Base-by-base conservation (phyloP, 2,329 filamentous ascomycete species). In the Ampelomyces quisqualis region DNA sequence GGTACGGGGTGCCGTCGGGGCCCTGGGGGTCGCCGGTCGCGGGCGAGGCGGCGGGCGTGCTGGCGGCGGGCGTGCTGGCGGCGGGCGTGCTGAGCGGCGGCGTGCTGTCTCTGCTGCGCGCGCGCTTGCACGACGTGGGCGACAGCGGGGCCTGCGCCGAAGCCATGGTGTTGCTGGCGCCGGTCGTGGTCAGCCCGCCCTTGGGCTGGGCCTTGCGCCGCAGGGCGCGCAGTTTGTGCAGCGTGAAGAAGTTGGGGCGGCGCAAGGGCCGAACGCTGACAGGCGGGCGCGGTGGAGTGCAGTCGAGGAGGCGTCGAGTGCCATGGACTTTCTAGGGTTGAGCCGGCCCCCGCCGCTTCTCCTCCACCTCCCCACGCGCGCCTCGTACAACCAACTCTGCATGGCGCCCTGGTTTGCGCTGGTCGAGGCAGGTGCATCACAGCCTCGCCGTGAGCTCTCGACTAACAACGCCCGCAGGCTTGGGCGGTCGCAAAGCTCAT, bases 401-500 rank as follows among this genome's bases (percentile, higher is more conserved):
- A 65, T 66, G 60, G 54, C 39, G 23, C 60, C 61, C 22, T 66
- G 57, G 57, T 57, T 66, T 38, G 49, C 51, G 7, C 45, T 65
- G 9, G 41, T 68, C 42, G 64, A 68, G 60, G 64, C 64, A 39
- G 18, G 58, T 57, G 45, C 38, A 24, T 17, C 34, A 14, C 13
- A 28, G 24, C 22, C 26, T 30, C 17, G 6, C 14, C 17, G 17
- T 17, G 35, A 9, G 31, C 26, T 18, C n/a, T 21, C 34, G 40
- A 51, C 57, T 64, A 45, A 63, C 54, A 39, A 32, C 31, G 34
- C 42, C 37, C 39, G 24, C 50, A 70, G 67, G 60, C 63, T 7
- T 70, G 67, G 67, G 67, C 67, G 3, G 65, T 67, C 34, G 53
- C 55, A 46, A 53, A 53, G 70, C 73, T 82, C 39, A 70, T 81